These are phyloP conservation scores for Cubamyces lactineus DNA, from an alignment of 768 basidiomycete genomes.

Conservation along the genomic window DNA sequence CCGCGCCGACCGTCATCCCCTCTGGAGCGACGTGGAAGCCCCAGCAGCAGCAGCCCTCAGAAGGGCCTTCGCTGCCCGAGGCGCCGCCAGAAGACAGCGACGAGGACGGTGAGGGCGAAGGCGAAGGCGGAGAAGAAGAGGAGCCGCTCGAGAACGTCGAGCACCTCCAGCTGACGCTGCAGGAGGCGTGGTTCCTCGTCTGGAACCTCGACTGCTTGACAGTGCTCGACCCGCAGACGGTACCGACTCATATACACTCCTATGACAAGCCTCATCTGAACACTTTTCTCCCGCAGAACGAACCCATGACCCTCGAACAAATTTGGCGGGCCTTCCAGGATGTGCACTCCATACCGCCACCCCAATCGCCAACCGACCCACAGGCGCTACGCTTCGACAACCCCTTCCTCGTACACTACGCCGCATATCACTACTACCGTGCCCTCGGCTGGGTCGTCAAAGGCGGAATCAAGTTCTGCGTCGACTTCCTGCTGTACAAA, in stretches of 20 bases:
- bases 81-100: slow-evolving; percentile 34
- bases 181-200: slow-evolving; percentile 86
- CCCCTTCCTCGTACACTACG: slow-evolving; percentile 89
- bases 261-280: not conserved
- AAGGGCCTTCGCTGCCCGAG: slow-evolving; percentile 25
- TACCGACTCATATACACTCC: slow-evolving; percentile 36
- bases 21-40: slow-evolving; percentile 85
- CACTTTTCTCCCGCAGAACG: slow-evolving; percentile 41
- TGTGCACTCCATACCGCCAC: slow-evolving; percentile 47
- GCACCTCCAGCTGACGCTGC: slow-evolving; percentile 87
- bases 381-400: slow-evolving; percentile 68
- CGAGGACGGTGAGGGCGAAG: slow-evolving; percentile 39
- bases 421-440: slow-evolving; percentile 91
- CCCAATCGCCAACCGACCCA: slow-evolving; percentile 31
- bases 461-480: slow-evolving; percentile 96
- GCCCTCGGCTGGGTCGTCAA: slow-evolving; percentile 98
- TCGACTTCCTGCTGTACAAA: slow-evolving; percentile 93
- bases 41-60: slow-evolving; percentile 30
- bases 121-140: slow-evolving; percentile 44
- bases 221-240: slow-evolving; percentile 66
- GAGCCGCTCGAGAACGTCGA: slow-evolving; percentile 74
- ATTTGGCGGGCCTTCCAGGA: slow-evolving; percentile 70
- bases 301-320: slow-evolving; percentile 56
- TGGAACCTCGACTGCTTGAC: slow-evolving; percentile 86
- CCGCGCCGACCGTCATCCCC: slow-evolving; percentile 68